Evolutionary conservation across 805 yeast species (phyloP), one percentile per base, ranked within the genome.

Genomic region (Brettanomyces bruxellensis): DNA sequence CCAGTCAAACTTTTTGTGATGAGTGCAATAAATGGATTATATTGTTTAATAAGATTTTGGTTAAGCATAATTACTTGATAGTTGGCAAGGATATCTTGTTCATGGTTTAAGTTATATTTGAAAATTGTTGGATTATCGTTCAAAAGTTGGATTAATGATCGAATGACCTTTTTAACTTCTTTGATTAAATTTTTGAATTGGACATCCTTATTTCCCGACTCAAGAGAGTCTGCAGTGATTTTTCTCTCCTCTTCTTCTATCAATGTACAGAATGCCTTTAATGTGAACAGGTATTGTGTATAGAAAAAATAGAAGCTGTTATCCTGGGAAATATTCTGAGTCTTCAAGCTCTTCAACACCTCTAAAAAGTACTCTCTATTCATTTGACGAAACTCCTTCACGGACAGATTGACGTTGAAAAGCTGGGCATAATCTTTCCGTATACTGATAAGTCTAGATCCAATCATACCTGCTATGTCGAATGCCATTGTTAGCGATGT

Each of bases 391-490:
- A 35, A 35, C 7, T 35, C 14, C 18, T 40, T 40, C 11, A 28
- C 32, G 7, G 32, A 28, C 32, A 28, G 2, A 6, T 28, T 28
- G 32, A 3, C 32, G 25, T 2, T 14, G 25, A 38, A 14, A 14
- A 18, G 23, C 13, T 40, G 18, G 8, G 13, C 25, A 11, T 14
- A n/a, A 2, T 40, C 34, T 5, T 40, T 22, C 25, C 60, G 70
- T 13, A 75, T 45, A 4, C 62, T 59, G 23, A 74, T 55, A 43
- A 82, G 69, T 36, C 66, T 68, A 3, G 75, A 69, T 0, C 86
- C 89, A 25, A 83, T 73, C 12, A 64, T 47, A 0, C 91, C 89
- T n/a, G 79, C 61, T 51, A 79, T 54, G 46, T 84, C 90, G 44
- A 86, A 59, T 3, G 77, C 68, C 49, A 70, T 70, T 0, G 79